phyloP scores from a whole-genome alignment of 2,329 filamentous ascomycete genomes.

The Pseudocercospora ulei region DNA sequence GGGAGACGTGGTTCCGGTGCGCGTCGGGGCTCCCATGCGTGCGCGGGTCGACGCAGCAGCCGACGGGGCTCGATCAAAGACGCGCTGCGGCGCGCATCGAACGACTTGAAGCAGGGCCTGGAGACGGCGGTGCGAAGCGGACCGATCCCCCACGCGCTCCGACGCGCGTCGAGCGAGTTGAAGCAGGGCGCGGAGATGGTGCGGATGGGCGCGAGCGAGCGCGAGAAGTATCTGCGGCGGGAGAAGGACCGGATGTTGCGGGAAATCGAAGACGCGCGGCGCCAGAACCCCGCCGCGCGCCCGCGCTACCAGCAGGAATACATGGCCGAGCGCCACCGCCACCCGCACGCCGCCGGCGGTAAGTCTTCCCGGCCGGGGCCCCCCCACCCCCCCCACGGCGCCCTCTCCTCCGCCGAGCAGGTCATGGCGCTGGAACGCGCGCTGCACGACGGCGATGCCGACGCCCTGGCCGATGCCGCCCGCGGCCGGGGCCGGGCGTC shows the following conservation, averaged over 20 bases:
- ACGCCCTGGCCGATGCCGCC: slow-evolving; percentile 1
- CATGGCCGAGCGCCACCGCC: slow-evolving; percentile 4
- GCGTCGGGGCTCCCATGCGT: not conserved
- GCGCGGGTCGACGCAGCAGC: slow-evolving; percentile 2
- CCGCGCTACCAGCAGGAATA: slow-evolving; percentile 13
- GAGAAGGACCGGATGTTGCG: slow-evolving; percentile 10
- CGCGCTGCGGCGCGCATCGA: slow-evolving; percentile 9
- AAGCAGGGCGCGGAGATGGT: slow-evolving; percentile 5
- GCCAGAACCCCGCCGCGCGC: slow-evolving; percentile 1
- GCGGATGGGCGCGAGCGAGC: slow-evolving; percentile 7
- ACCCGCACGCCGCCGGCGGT: not conserved
- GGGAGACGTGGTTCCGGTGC: not conserved
- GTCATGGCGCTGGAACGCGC: slow-evolving; percentile 5
- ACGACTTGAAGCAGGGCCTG: slow-evolving; percentile 4
- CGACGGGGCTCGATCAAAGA: slow-evolving; percentile 12
- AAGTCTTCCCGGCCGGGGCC: not conserved
- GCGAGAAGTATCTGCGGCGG: slow-evolving; percentile 7
- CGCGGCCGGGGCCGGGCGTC: not conserved
- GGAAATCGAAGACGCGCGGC: slow-evolving; percentile 9
- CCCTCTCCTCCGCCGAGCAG: slow-evolving; percentile 3
- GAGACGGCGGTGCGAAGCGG: too few species aligned
- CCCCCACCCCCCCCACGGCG: not conserved
- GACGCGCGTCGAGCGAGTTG: slow-evolving; percentile 12
- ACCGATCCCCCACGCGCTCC: too few species aligned
- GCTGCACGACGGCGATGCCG: not conserved